Percentiles rank a stretch among this genome's conserved stretches.
These are phyloP conservation scores for Leonotis leonurus DNA, from an alignment of 257 asterid species.

Conservation along the genomic window DNA sequence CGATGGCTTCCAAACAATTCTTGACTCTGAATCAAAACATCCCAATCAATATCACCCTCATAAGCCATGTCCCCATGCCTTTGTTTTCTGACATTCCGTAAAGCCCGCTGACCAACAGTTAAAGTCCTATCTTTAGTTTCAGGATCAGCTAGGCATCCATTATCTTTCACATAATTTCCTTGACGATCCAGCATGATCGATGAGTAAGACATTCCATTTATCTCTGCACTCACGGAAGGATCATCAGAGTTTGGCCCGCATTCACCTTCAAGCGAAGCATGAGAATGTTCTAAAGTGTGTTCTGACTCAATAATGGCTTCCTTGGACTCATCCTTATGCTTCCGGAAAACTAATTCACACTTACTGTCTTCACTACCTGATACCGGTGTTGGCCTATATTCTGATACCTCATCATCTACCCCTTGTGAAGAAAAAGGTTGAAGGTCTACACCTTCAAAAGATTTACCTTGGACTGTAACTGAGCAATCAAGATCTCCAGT, in stretches of 20 bases:
- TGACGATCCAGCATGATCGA: conserved; percentile 38
- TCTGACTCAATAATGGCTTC: conserved; percentile 24
- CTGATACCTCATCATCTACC: conserved; percentile 28
- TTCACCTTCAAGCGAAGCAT: conserved; percentile 32
- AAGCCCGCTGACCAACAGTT: conserved; percentile 57
- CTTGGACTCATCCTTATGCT: conserved; percentile 23
- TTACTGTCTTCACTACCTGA: conserved; percentile 30
- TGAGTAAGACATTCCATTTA: conserved; percentile 37
- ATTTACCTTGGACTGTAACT: conserved; percentile 21
- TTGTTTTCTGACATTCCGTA: conserved; percentile 60
- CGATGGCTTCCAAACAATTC: conserved; percentile 53
- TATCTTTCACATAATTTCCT: conserved; percentile 43
- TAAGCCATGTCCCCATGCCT: conserved; percentile 96
- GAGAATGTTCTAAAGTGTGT: conserved; percentile 23
- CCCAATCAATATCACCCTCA: conserved; percentile 99
- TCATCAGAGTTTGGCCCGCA: conserved; percentile 26
- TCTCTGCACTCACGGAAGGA: conserved; percentile 50
- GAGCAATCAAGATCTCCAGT: conserved; percentile 23
- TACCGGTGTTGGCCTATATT: conserved; percentile 29
- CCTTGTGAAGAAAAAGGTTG: conserved; percentile 44
- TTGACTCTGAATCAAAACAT: conserved; percentile 60
- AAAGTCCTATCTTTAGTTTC: conserved; percentile 40
- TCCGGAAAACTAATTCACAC: conserved; percentile 29
- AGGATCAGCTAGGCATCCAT: conserved; percentile 31
- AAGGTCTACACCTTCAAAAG: conserved; percentile 28